phyloP scores from a whole-genome alignment of 495 filamentous ascomycete species.

The Niebla homalea region DNA sequence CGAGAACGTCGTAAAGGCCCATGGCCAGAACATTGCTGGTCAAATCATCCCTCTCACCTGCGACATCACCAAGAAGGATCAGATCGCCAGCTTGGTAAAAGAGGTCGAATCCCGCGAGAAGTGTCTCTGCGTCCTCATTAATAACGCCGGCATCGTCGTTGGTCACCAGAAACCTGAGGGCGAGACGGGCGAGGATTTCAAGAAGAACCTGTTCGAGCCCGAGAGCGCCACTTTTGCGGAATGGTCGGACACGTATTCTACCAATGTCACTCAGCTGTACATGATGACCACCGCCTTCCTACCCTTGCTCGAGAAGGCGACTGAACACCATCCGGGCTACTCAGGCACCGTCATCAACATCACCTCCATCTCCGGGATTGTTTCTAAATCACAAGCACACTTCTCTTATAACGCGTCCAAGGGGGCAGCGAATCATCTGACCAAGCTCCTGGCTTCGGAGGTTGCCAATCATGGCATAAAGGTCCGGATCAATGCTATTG shows the following conservation, averaged over 20 bases:
- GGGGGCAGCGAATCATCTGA: slow-evolving; percentile 39
- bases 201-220: slow-evolving; percentile 44
- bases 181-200: slow-evolving; percentile 33
- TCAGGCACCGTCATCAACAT: slow-evolving; percentile 48
- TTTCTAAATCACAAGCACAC: slow-evolving; percentile 37
- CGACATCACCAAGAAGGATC: slow-evolving; percentile 36
- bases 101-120: slow-evolving; percentile 32
- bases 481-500: slow-evolving; percentile 40
- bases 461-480: slow-evolving; percentile 27
- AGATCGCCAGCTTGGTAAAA: slow-evolving; percentile 31
- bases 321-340: slow-evolving; percentile 33
- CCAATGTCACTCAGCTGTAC: slow-evolving; percentile 36
- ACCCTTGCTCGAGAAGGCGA: slow-evolving; percentile 31
- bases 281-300: slow-evolving; percentile 33
- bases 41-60: slow-evolving; percentile 42
- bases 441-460: slow-evolving; percentile 41
- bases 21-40: slow-evolving; percentile 34
- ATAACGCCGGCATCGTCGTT: slow-evolving; percentile 39
- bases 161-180: slow-evolving; percentile 22
- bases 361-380: slow-evolving; percentile 38
- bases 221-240: slow-evolving; percentile 24
- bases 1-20: slow-evolving; percentile 33
- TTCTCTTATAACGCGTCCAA: slow-evolving; percentile 42
- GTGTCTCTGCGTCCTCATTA: slow-evolving; percentile 39
- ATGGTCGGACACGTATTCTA: slow-evolving; percentile 34